These are phyloP conservation scores for Lithospermum erythrorhizon DNA, from an alignment of 257 asterid species.

Conservation along the genomic window DNA sequence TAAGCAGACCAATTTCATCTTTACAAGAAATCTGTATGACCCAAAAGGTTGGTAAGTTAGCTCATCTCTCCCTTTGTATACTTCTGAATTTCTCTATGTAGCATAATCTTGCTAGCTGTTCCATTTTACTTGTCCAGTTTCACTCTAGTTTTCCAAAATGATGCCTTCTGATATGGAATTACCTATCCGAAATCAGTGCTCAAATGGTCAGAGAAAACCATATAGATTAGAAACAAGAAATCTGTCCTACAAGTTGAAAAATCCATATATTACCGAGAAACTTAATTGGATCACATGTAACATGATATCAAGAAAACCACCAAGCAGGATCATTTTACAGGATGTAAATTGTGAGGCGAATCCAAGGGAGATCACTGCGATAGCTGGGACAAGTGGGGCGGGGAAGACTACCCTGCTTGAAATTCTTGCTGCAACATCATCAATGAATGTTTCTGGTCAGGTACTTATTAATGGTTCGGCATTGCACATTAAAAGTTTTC, in stretches of 20 bases:
- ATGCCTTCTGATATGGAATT: constrained; percentile 37
- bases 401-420: constrained; percentile 76
- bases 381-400: constrained; percentile 93
- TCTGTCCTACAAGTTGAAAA: constrained; percentile 33
- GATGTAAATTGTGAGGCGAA: constrained; percentile 51
- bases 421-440: constrained; percentile 62
- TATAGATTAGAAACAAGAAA: constrained; percentile 45
- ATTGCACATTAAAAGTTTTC: constrained; percentile 24
- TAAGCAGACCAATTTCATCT: neutral
- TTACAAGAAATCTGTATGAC: neutral
- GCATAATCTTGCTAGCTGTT: neutral
- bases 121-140: neutral
- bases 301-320: constrained; percentile 12
- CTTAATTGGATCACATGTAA: constrained; percentile 16
- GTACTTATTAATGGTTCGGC: constrained; percentile 42
- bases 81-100: neutral
- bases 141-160: neutral
- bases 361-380: constrained; percentile 70
- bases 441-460: constrained; percentile 37
- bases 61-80: neutral
- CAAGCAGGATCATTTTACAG: constrained; percentile 35
- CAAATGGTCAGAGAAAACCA: constrained; percentile 13
- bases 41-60: neutral
- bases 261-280: constrained; percentile 10
- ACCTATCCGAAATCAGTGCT: constrained; percentile 28